Evolutionary conservation across 495 filamentous ascomycete genomes (phyloP), one percentile per base, ranked within the genome.

Genomic region (Lophiotrema nucula): DNA sequence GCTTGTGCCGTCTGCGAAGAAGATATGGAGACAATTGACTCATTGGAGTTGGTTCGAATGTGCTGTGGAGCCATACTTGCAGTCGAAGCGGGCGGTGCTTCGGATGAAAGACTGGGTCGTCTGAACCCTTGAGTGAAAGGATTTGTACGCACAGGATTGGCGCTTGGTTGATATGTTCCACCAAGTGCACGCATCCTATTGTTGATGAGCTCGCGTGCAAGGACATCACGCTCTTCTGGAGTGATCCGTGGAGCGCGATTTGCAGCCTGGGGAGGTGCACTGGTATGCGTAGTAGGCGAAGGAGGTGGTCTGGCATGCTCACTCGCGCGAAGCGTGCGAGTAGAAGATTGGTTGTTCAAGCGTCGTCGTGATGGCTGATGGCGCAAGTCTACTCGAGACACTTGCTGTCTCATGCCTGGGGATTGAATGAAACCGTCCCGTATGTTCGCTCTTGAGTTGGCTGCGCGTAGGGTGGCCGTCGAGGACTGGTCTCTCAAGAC

Each of bases 401-500:
- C 26, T 48, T 64, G 67, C 2, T 52, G 25, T 18, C 67, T 22
- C 16, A 65, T 35, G 19, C 24, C 31, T 44, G 51, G 59, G 15
- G 59, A 56, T 26, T 25, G 57, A 44, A 16, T 48, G 3, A 41
- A 47, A 26, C 13, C 22, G 35, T 65, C 56, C 12, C 60, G 43
- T 19, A 60, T 61, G 44, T 57, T 67, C 12, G 53, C 57, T 13
- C 53, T 56, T 10, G 67, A 70, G 24, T 24, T 57, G 3, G 58
- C 48, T 23, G 67, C 51, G 18, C 67, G 55, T 13, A 70, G 42
- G 5, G 67, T 70, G 10, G 65, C 67, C 0, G 58, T 66, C 15
- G 67, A 70, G 6, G 67, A 55, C 57, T 70, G 67, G n/a, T 70
- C 65, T 24, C 66, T 52, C 1, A 70, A 50, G 12, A 44, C 53